phyloP scores from a whole-genome alignment of 768 basidiomycete species.

The Kwoniella bestiolae region DNA sequence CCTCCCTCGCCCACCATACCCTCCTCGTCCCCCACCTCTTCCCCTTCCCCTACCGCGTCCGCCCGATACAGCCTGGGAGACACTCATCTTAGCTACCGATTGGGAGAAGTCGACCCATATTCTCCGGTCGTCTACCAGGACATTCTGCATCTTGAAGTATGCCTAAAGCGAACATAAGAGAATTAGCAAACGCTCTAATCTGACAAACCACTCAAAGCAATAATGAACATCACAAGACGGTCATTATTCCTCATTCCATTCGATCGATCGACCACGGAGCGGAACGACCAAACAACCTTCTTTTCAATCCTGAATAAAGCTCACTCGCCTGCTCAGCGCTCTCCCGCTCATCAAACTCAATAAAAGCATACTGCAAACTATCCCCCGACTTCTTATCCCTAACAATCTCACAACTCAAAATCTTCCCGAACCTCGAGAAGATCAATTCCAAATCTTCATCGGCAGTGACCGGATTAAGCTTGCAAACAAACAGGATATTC shows the following conservation, averaged over 20 bases:
- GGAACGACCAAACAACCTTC: no score
- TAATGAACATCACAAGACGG: no score
- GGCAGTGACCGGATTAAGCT: constrained; percentile 90
- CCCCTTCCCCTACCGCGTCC: constrained; percentile 48
- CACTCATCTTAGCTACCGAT: constrained; percentile 87
- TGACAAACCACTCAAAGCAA: no score
- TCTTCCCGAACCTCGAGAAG: constrained; percentile 90
- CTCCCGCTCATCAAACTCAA: constrained; percentile 92
- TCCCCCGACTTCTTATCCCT: constrained; percentile 95
- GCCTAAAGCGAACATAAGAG: constrained; percentile 63
- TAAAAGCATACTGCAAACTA: constrained; percentile 95
- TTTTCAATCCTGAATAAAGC: no score
- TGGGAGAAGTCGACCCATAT: constrained; percentile 99
- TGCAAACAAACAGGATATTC: constrained; percentile 98
- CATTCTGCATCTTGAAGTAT: constrained; percentile 99
- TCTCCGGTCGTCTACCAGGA: constrained; percentile 86
- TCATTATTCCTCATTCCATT: no score
- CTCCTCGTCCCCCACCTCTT: constrained; percentile 50
- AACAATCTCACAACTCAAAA: constrained; percentile 98
- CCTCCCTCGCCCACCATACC: constrained; percentile 66
- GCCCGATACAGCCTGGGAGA: constrained; percentile 64
- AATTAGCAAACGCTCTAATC: neutral
- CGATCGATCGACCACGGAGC: no score
- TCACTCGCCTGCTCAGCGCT: constrained; percentile 84
- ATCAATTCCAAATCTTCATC: constrained; percentile 97